Conservation (phyloP, 2,329 filamentous ascomycete species). For the Trichoderma breve region DNA sequence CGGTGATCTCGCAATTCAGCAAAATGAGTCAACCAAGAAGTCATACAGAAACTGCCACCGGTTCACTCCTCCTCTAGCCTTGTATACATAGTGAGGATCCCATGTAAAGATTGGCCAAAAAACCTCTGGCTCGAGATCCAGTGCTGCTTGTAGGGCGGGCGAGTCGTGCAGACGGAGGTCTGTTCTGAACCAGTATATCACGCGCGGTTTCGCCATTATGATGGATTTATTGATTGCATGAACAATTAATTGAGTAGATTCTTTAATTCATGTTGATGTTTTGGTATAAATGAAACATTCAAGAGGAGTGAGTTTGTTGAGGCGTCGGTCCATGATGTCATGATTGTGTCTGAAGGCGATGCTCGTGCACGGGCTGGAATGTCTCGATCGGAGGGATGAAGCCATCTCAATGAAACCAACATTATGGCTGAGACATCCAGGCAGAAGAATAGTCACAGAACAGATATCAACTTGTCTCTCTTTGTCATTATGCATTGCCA, state of each 20-base stretch:
- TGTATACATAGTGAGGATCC: slow-evolving; percentile 79
- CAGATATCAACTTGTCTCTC: not conserved
- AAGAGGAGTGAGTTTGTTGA: not conserved
- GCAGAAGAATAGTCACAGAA: not conserved
- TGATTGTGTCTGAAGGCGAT: not conserved
- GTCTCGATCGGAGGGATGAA: not conserved
- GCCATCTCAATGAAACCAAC: not conserved
- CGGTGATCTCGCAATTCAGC: not conserved
- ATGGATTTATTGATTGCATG: no score
- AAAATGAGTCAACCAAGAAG: no score
- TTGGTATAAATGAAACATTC: not conserved
- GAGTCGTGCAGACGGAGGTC: slow-evolving; percentile 77
- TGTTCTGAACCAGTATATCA: slow-evolving; percentile 78
- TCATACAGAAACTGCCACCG: slow-evolving; percentile 68
- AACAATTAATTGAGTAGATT: no score
- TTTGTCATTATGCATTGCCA: not conserved
- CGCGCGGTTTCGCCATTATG: slow-evolving; percentile 39
- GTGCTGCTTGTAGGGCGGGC: slow-evolving; percentile 67
- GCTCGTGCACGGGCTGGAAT: not conserved
- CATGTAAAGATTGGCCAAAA: slow-evolving; percentile 77
- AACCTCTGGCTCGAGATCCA: slow-evolving; percentile 65
- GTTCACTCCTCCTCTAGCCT: slow-evolving; percentile 66
- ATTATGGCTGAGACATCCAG: not conserved
- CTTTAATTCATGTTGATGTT: not conserved
- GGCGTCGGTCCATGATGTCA: slow-evolving; percentile 18